Base-by-base conservation (phyloP, 768 basidiomycete genomes). In the Leccinum uliginosum region DNA sequence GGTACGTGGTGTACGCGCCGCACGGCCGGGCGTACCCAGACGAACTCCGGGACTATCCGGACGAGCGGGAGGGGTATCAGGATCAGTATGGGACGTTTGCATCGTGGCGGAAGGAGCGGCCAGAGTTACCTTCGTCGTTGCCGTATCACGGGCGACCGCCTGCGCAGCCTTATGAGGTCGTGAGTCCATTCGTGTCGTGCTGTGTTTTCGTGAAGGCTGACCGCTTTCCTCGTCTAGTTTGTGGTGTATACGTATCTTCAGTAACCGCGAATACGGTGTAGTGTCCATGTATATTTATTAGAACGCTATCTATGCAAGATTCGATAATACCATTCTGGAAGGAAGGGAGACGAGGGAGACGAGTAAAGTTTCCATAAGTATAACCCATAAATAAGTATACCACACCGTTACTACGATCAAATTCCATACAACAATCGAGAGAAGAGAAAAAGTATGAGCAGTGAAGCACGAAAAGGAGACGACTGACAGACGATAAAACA, bases 1-100 rank as follows among this genome's bases (percentile, higher is more conserved):
- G 78, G 48, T 84, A 73, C 62, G 75, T 89, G 59, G 87, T 91
- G 29, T 89, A 84, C 55, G 87, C 85, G 8, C 89, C 89, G 1
- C 70, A 67, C 0, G 69, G 76, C 8, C 67, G 70, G 47, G 76
- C 78, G n/a, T 84, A 83, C 62, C 89, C 89, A 1, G 59, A 65
- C 0, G 89, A 91, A 9, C 75, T 91, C 24, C 70, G 73, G 43
- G 71, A 77, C 1, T 89, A 90, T 61, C 89, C 88, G 1, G 65
- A 70, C 1, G 78, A 79, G 59, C 70, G 71, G 14, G 78, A 78
- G 15, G 84, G 83, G 6, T 91, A 83, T 62, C 71, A 68, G 67
- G 78, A 89, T 65, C 79, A 86, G 55, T 62, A 71, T 54, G 82
- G 83, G 4, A 54, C 65, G 9, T 73, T 76, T 34, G 65, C 76